Percentiles rank a stretch among this genome's conserved stretches.
Evolutionary conservation across 352 stramenopile genomes (phyloP).

Genomic region (Poterioochromonas sp.): DNA sequence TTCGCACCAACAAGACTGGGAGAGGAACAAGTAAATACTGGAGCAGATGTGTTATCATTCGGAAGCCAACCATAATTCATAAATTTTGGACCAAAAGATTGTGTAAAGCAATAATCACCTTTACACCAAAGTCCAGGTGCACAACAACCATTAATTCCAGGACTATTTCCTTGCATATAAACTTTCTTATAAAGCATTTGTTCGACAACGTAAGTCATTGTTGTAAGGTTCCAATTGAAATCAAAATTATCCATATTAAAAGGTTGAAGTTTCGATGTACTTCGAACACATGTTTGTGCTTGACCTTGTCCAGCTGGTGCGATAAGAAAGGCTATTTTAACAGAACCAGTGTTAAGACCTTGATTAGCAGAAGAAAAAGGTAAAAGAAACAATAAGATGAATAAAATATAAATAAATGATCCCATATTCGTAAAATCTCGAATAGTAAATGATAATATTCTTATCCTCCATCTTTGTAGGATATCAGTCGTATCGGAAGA

Average conservation of each 20-base stretch:
- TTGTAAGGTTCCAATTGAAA: not conserved
- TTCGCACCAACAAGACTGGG: not conserved
- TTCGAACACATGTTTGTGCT: not conserved
- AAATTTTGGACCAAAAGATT: not conserved
- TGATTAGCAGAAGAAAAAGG: too few relatives aligned
- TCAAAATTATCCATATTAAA: not conserved
- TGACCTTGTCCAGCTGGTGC: not conserved
- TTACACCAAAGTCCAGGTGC: constrained; percentile 11
- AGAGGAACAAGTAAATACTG: constrained; percentile 14
- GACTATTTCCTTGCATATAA: not conserved
- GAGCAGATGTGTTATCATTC: not conserved
- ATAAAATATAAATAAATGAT: too few relatives aligned
- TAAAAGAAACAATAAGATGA: too few relatives aligned
- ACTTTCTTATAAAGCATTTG: not conserved
- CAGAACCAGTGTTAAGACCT: too few relatives aligned
- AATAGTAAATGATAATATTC: too few relatives aligned
- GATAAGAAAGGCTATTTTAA: too few relatives aligned
- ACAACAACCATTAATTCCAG: constrained; percentile 21
- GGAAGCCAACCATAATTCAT: constrained; percentile 20
- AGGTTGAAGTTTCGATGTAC: not conserved
- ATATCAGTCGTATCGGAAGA: too few relatives aligned
- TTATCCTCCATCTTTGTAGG: too few relatives aligned
- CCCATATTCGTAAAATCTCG: too few relatives aligned
- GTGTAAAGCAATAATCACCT: not conserved
- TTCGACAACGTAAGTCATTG: not conserved